Base-by-base conservation (phyloP, 2,329 filamentous ascomycete genomes). In the Nothophaeocryptopus gaeumannii region DNA sequence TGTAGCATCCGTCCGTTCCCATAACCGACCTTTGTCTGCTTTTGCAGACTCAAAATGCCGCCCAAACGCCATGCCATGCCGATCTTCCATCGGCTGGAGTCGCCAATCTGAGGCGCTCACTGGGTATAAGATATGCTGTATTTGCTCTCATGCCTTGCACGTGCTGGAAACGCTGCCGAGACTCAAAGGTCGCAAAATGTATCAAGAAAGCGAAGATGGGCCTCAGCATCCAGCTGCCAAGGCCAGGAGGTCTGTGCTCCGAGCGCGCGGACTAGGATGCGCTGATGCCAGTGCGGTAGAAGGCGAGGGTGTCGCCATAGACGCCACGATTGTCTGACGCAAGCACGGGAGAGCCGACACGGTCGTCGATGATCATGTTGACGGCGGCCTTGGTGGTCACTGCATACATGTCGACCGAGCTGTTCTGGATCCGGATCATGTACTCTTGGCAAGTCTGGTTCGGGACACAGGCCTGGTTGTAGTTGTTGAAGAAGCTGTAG, bases 401-500 rank as follows among this genome's bases (percentile, higher is more conserved):
- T 39, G 72, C 72, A 51, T 75, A 77, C 60, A 73, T 66, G 60
- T 71, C 69, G 59, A 78, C 63, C 47, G 75, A 70, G 45, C 61
- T 67, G 56, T 61, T 63, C 42, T 72, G 69, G 41, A 77, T 67
- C 59, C 67, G 60, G 51, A 77, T 73, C 65, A 78, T 77, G 64
- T 76, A 64, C 55, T 69, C 62, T 66, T 81, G 78, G 66, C 79
- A 82, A 59, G 74, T 70, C 45, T 78, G 62, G 5, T 61, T 60
- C 0, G 61, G 45, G 3, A 79, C 65, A 59, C 78, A 81, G 11
- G 62, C 63, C 59, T 81, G 77, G 31, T 63, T 63, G 67, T 82
- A 83, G 67, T 80, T 76, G 60, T 78, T 72, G 71, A 82, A 84
- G 72, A 82, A 84, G 43, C 70, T 75, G 68, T 73, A 74, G 77